phyloP scores from a whole-genome alignment of 2,329 filamentous ascomycete species.

The Fusarium falciforme region DNA sequence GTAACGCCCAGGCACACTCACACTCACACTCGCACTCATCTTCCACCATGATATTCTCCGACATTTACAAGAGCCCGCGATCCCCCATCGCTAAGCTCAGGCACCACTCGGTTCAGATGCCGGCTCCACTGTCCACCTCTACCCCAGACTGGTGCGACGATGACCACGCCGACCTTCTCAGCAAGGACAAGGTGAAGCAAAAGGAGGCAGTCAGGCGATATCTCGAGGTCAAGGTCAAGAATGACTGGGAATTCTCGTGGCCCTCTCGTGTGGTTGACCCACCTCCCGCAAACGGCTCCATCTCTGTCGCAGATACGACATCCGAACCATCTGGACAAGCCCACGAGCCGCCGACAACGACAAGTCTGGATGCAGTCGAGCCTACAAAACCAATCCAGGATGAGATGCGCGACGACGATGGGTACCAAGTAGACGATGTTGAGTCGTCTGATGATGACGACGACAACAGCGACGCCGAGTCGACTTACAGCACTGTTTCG shows the following conservation, averaged over 20 bases:
- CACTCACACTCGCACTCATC: slow-evolving; percentile 3
- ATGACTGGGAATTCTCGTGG: slow-evolving; percentile 72
- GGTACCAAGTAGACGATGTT: slow-evolving; percentile 52
- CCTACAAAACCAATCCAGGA: slow-evolving; percentile 41
- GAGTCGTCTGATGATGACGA: slow-evolving; percentile 50
- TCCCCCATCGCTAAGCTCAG: slow-evolving; percentile 65
- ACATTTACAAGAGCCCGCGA: slow-evolving; percentile 67
- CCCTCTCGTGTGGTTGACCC: slow-evolving; percentile 49
- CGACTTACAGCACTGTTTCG: slow-evolving; percentile 68
- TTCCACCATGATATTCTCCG: slow-evolving; percentile 66
- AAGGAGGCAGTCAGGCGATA: slow-evolving; percentile 71
- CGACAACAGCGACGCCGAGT: slow-evolving; percentile 52
- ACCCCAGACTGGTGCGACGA: slow-evolving; percentile 55
- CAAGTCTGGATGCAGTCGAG: slow-evolving; percentile 23
- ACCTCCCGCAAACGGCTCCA: slow-evolving; percentile 4
- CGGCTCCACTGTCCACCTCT: slow-evolving; percentile 43
- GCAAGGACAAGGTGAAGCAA: slow-evolving; percentile 70
- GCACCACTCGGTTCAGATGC: slow-evolving; percentile 48
- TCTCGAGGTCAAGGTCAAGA: slow-evolving; percentile 64
- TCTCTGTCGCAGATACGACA: slow-evolving; percentile 11
- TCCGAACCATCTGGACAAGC: slow-evolving; percentile 10
- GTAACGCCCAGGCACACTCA: slow-evolving; percentile 28
- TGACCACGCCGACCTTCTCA: slow-evolving; percentile 70
- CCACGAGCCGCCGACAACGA: slow-evolving; percentile 3
- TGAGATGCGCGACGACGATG: slow-evolving; percentile 50